Evolutionary conservation across 371 early-diverging fungal species (phyloP).

Genomic region (Circinella minor): DNA sequence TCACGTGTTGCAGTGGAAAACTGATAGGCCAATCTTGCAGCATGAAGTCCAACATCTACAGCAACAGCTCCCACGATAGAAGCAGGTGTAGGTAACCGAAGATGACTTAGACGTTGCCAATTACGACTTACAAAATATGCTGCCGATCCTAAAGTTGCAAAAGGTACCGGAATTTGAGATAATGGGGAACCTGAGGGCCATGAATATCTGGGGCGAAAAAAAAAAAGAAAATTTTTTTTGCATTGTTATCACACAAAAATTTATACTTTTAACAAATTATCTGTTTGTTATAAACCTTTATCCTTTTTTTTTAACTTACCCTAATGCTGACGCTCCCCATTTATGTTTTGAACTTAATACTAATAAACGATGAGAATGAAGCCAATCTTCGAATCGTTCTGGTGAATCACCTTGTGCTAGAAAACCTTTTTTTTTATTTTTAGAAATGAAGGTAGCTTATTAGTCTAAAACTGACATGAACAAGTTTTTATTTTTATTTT

Average conservation of each 20-base stretch:
- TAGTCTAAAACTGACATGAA: too few relatives aligned
- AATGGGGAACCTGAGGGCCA: slow-evolving; percentile 50
- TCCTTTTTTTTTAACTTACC: slow-evolving; percentile 23
- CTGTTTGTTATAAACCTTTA: too few relatives aligned
- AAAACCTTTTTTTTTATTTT: slow-evolving; percentile 21
- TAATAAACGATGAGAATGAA: slow-evolving; percentile 54
- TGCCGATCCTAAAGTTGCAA: slow-evolving; percentile 46
- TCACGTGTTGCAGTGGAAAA: slow-evolving; percentile 39
- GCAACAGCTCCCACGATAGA: slow-evolving; percentile 44
- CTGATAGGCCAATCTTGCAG: slow-evolving; percentile 46
- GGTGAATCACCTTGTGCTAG: slow-evolving; percentile 43
- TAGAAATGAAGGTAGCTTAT: not conserved
- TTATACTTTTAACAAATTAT: too few relatives aligned
- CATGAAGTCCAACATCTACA: slow-evolving; percentile 46
- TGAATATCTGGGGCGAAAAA: slow-evolving; percentile 26
- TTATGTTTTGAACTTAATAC: slow-evolving; percentile 40
- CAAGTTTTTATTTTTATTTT: too few relatives aligned
- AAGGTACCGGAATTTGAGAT: slow-evolving; percentile 42
- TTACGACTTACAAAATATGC: slow-evolving; percentile 40
- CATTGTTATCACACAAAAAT: too few relatives aligned
- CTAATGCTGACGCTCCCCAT: slow-evolving; percentile 51
- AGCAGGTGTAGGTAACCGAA: slow-evolving; percentile 45
- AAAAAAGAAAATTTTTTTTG: not conserved
- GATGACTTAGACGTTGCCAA: slow-evolving; percentile 33
- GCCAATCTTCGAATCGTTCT: slow-evolving; percentile 54